These are phyloP conservation scores for Tricholoma hemisulphureum DNA, from an alignment of 768 basidiomycete species.

Conservation along the genomic window DNA sequence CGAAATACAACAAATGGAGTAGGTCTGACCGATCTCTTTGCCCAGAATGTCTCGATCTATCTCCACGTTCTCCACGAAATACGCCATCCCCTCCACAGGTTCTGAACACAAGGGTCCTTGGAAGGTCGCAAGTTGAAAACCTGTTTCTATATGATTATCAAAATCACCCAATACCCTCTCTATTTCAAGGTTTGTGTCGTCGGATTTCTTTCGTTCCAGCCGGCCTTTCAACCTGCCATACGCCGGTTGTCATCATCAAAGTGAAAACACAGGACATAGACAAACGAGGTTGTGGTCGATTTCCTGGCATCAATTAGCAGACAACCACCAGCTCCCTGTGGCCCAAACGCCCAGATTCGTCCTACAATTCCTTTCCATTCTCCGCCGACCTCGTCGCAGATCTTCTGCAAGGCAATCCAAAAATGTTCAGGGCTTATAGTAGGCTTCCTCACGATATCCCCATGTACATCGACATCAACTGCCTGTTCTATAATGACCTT, in stretches of 20 bases:
- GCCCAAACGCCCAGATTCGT: conserved; percentile 89
- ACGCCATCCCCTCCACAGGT: conserved; percentile 90
- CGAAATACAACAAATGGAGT: conserved; percentile 2
- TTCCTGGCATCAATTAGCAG: conserved; percentile 75
- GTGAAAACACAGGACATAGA: conserved; percentile 14
- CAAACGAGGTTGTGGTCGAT: conserved; percentile 53
- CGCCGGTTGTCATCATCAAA: conserved; percentile 8
- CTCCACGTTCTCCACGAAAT: conserved; percentile 77
- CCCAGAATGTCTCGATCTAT: conserved; percentile 58
- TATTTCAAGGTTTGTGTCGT: conserved; percentile 28
- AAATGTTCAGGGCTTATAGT: conserved; percentile 74
- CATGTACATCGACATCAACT: conserved; percentile 46
- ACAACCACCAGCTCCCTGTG: conserved; percentile 82
- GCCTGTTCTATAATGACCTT: conserved; percentile 39
- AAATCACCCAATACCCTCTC: conserved; percentile 53
- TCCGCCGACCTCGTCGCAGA: conserved; percentile 70
- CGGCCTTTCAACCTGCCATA: conserved; percentile 49
- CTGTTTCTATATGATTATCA: conserved; percentile 82
- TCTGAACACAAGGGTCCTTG: conserved; percentile 96
- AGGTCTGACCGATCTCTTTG: conserved; percentile 60
- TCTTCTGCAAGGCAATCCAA: conserved; percentile 66
- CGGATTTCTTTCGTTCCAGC: conserved; percentile 39
- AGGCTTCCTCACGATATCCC: conserved; percentile 59
- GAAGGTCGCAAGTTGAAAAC: conserved; percentile 92
- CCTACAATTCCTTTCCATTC: conserved; percentile 80